Conservation (phyloP, 305 asterid species). For the Petunia hybrid region DNA sequence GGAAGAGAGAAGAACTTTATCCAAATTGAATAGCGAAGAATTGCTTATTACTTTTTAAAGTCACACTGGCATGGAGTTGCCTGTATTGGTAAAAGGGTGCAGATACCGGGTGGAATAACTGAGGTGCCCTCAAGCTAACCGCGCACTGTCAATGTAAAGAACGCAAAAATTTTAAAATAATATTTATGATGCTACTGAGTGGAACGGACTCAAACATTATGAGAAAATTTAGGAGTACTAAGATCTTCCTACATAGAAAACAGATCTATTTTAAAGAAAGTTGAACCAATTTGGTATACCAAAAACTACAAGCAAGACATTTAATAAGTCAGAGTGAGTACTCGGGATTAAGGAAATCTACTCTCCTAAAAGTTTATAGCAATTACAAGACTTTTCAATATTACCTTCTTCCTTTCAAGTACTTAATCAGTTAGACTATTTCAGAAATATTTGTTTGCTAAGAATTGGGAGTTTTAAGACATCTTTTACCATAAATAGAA, state of each 20-base stretch:
- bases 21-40: background rate
- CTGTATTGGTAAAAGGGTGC: conserved; percentile 15
- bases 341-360: conserved; percentile 18
- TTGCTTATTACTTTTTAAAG: background rate
- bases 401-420: background rate
- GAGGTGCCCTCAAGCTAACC: background rate
- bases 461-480: background rate
- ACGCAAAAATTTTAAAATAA: background rate
- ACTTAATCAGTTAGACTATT: background rate
- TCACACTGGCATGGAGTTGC: background rate
- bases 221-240: background rate
- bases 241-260: background rate
- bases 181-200: background rate
- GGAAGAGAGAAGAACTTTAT: background rate
- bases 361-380: background rate
- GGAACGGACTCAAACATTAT: conserved; percentile 4
- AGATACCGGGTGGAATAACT: background rate
- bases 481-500: background rate
- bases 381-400: background rate
- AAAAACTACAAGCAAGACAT: background rate
- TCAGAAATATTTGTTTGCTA: conserved; percentile 12
- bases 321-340: background rate
- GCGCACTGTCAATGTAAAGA: background rate
- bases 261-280: background rate
- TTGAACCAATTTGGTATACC: background rate